Base-by-base conservation (phyloP, 2,329 filamentous ascomycete species). In the Elsinoe fawcettii region DNA sequence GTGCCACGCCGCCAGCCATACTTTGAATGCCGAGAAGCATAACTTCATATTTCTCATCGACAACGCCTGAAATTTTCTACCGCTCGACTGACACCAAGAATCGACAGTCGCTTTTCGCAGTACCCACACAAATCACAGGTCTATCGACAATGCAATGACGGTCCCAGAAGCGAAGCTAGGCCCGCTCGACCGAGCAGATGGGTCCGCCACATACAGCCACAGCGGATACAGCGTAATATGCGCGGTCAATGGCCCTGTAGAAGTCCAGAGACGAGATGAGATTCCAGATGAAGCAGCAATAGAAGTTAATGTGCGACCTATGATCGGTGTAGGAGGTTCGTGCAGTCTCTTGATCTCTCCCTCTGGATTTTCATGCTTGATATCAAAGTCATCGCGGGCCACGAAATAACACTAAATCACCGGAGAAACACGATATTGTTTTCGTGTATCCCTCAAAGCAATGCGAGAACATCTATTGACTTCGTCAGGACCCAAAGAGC, bases 231-330 rank as follows among this genome's bases (percentile, higher is more conserved):
- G 85, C 44, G 81, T 97, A 62, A 82, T 95, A 56, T 88, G 87
- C 57, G 86, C 89, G 12, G 90, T 95, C 63, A 97, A 96, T 72
- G 93, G 92, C 0, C 93, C 93, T 14, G 83, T 97, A 63, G 93
- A 99, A 75, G 89, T 92, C 14, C 84, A 85, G 64, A 83, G 91
- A 66, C 84, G 89, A 66, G 92, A 99, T 69, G 90, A 97, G 71
- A 83, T 93, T 63, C 87, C 93, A 6, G 91, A 95, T 71, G 90
- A 96, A 75, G 90, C 92, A 25, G 83, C 86, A 51, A 78, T 99
- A 63, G 93, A 97, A 72, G 88, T 99, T 58, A 84, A 92, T 69
- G 82, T 99, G 62, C 84, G 93, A 70, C 92, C 92, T 51, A 86
- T 87, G 34, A 84, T 86, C 62, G 91, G 91, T 14, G 85, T 93